Percentiles rank a stretch among this genome's conserved stretches.
Evolutionary conservation across 1,284 basidiomycete genomes (phyloP).

Genomic region (Trichosporon sp.): DNA sequence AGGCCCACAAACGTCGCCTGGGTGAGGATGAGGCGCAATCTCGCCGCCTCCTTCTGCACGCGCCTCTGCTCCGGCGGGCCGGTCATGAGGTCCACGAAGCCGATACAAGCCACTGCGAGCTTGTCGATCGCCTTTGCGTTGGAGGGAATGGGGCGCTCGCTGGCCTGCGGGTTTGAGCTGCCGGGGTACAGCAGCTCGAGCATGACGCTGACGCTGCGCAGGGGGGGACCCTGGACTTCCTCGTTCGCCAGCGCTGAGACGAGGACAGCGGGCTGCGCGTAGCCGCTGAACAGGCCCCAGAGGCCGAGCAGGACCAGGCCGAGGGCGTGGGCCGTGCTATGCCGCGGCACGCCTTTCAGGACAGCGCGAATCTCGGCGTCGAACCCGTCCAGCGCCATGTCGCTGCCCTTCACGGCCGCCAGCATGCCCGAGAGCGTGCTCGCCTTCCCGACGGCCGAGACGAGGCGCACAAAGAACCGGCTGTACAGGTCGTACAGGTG

Average conservation of each 20-base stretch:
- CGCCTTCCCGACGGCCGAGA: slow-evolving; percentile 28
- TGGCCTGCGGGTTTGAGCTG: slow-evolving; percentile 16
- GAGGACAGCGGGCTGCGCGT: slow-evolving; percentile 36
- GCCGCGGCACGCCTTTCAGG: slow-evolving; percentile 32
- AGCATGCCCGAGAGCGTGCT: slow-evolving; percentile 27
- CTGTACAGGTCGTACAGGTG: slow-evolving; percentile 45
- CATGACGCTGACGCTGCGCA: slow-evolving; percentile 37
- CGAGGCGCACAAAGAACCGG: slow-evolving; percentile 41
- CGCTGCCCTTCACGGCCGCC: slow-evolving; percentile 24
- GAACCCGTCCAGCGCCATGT: slow-evolving; percentile 28
- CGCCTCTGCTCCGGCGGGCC: slow-evolving; percentile 25
- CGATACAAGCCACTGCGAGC: slow-evolving; percentile 42
- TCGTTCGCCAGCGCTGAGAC: slow-evolving; percentile 42
- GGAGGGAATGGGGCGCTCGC: slow-evolving; percentile 11
- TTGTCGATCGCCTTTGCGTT: slow-evolving; percentile 43
- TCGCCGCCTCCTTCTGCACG: slow-evolving; percentile 32
- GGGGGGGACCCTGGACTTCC: slow-evolving; percentile 33
- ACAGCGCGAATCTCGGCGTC: slow-evolving; percentile 37
- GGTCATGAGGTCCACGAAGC: slow-evolving; percentile 39
- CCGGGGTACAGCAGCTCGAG: slow-evolving; percentile 42
- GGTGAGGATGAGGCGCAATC: slow-evolving; percentile 39
- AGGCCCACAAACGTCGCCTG: slow-evolving; percentile 38
- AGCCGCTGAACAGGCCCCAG: slow-evolving; percentile 42
- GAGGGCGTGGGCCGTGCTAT: slow-evolving; percentile 39
- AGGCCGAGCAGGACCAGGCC: slow-evolving; percentile 46